Percentiles rank a stretch among this genome's conserved stretches.
Evolutionary conservation across 2,329 filamentous ascomycete species (phyloP).

Genomic region (Cladosporium colombiae): DNA sequence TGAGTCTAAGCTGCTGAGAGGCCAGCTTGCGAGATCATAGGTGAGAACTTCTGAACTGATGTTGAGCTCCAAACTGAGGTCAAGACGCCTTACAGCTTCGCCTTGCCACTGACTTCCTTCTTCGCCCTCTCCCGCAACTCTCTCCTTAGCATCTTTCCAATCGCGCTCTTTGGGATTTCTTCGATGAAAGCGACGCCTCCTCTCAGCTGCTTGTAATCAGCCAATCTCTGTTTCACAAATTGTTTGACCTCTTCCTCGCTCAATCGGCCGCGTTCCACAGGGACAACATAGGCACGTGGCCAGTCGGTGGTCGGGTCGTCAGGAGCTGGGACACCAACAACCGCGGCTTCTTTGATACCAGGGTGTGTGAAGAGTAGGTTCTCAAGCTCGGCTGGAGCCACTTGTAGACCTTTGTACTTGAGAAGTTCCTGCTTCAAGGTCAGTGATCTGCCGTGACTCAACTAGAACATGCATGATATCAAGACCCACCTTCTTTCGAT

Average conservation of each 20-base stretch:
- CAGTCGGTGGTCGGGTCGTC: slow-evolving; percentile 50
- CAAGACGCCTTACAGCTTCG: slow-evolving; percentile 1
- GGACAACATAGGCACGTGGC: slow-evolving; percentile 48
- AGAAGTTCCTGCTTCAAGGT: slow-evolving; percentile 61
- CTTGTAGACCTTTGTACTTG: slow-evolving; percentile 53
- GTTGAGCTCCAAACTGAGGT: neutral
- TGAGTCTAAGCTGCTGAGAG: neutral
- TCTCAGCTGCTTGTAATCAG: slow-evolving; percentile 49
- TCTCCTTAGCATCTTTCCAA: slow-evolving; percentile 51
- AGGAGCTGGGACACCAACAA: slow-evolving; percentile 47
- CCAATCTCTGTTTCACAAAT: slow-evolving; percentile 47
- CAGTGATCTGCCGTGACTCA: neutral
- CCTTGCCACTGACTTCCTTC: slow-evolving; percentile 6
- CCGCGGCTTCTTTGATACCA: slow-evolving; percentile 47
- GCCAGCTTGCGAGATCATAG: neutral
- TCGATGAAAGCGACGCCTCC: slow-evolving; percentile 49
- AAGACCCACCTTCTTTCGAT: slow-evolving; percentile 54
- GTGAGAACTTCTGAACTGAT: neutral
- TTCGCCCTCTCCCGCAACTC: slow-evolving; percentile 41
- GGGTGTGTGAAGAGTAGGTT: slow-evolving; percentile 46
- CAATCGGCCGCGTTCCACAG: slow-evolving; percentile 38
- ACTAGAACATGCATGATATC: neutral
- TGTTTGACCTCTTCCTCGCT: slow-evolving; percentile 44
- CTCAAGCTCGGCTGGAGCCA: slow-evolving; percentile 51
- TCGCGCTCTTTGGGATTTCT: slow-evolving; percentile 50